Evolutionary conservation across 192 early-diverging fungal genomes (phyloP), one percentile per base, ranked within the genome.

Genomic region (Phycomyces blakesleeanus): DNA sequence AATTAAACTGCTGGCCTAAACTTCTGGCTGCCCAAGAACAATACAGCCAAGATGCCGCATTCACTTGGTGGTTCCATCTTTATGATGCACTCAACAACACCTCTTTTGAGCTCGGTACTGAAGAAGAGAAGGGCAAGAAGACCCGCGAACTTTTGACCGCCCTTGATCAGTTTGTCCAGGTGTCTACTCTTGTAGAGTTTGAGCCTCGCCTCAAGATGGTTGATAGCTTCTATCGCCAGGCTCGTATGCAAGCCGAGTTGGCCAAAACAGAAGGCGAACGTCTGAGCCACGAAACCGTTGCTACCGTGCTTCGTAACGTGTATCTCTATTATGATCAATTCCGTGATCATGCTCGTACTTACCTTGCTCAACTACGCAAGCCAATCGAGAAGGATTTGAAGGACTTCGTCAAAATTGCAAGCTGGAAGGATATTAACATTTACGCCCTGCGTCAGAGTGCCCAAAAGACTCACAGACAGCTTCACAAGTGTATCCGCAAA

Each of bases 401-500:
- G 51, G 92, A 94, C 59, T 95, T 93, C 64, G 94, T 99, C 37
- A 89, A 93, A 78, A 93, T 99, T 64, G 95, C 96, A 5, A 90
- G 82, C 49, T 99, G 95, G 94, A 96, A 95, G 73, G 97, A 99
- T 69, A 87, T 94, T 16, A 99, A 96, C 63, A 89, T 94, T 9
- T 90, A 88, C 61, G 95, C 97, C 0, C 72, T 99, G 37, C 83
- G 88, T 24, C 90, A 92, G 59, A 92, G 90, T 77, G 93, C 97
- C 0, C 87, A 86, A 41, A 87, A 91, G 76, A 93, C 95, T 8
- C 97, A 99, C 74, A 76, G 87, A 56, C 94, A 95, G 37, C 72
- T 99, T 51, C 76, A 89, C 72, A 97, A 96, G 76, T 94, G 93
- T 63, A 79, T 99, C 47, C 87, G 87, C 24, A 89, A 91, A 63